phyloP scores from a whole-genome alignment of 176 grass and related monocot genomes.

The Urochloa ruziziensis region DNA sequence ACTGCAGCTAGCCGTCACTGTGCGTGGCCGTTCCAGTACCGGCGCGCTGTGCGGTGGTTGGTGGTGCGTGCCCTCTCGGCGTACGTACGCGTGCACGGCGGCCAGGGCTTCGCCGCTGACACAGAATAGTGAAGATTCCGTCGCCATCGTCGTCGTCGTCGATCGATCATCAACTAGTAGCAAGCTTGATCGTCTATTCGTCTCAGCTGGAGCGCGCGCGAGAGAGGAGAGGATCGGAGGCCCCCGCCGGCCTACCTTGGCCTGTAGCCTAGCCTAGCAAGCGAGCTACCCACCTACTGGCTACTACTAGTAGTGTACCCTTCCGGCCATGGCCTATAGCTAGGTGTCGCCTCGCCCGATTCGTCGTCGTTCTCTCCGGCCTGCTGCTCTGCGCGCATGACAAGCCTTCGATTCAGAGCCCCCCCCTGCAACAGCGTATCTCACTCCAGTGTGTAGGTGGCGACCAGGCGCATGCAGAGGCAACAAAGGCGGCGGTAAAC shows the following conservation, averaged over 20 bases:
- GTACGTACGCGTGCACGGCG: background rate
- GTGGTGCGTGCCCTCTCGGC: background rate
- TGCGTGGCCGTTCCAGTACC: background rate
- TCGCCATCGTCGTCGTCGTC: background rate
- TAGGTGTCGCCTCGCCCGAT: background rate
- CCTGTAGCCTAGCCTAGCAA: background rate
- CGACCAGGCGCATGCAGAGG: no score
- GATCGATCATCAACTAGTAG: no score
- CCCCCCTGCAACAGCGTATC: constrained; percentile 3
- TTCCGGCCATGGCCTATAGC: background rate
- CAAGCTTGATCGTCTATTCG: no score
- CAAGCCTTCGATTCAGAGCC: constrained; percentile 9
- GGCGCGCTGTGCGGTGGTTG: constrained; percentile 8
- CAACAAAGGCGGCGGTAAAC: no score
- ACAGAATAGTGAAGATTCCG: constrained; percentile 26
- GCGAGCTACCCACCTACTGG: background rate
- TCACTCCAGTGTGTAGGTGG: background rate
- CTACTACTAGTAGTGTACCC: no score
- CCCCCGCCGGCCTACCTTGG: background rate
- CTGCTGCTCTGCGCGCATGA: background rate
- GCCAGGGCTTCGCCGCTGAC: constrained; percentile 19
- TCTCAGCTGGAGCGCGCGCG: background rate
- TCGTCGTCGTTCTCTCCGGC: background rate
- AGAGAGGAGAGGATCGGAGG: background rate
- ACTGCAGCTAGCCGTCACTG: background rate